Base-by-base conservation (phyloP, 2,329 filamentous ascomycete genomes). In the Nemania sp. region DNA sequence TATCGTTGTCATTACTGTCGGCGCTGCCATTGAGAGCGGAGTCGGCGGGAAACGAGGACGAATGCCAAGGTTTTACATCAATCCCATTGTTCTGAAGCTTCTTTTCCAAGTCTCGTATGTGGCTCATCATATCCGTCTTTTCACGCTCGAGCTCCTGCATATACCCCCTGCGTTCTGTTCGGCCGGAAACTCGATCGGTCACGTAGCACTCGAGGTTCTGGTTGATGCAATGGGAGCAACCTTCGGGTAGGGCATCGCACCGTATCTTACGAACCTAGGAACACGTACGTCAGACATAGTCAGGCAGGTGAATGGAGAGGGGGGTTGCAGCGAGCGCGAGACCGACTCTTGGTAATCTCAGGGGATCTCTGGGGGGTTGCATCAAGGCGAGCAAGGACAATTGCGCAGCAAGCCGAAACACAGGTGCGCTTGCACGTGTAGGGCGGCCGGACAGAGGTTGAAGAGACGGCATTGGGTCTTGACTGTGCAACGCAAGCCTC, bases 151-250 rank as follows among this genome's bases (percentile, higher is more conserved):
- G 80, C 67, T 88, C 84, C 72, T 93, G 88, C 65, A 90, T 81
- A 70, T 94, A 92, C 54, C 92, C 92, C 68, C 92, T 83, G 59
- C 87, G 86, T 61, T 90, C 89, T 52, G 91, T 91, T 64, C 90
- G 88, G 60, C 91, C 90, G 3, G 90, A 93, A 71, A 95, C 91
- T 68, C 92, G 87, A 75, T 96, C 92, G 59, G 92, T 96, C 55
- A 92, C 92, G 76, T 86, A 88, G 77, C 92, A 96, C 71, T 90
- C 85, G 68, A 90, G 86, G 65, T 86, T 87, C 72, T 90, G 90
- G 75, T 89, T 87, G 68, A 86, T 79, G 78, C 92, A 96, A 69
- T 91, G 89, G 63, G 90, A 91, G 77, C 92, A 96, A 64, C 91
- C 92, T 67, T 90, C 88, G 34, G 89, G 86, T 42, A 90, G 81